Evolutionary conservation across 1,139 yeast genomes (phyloP).

Genomic region (Torulaspora globosa): DNA sequence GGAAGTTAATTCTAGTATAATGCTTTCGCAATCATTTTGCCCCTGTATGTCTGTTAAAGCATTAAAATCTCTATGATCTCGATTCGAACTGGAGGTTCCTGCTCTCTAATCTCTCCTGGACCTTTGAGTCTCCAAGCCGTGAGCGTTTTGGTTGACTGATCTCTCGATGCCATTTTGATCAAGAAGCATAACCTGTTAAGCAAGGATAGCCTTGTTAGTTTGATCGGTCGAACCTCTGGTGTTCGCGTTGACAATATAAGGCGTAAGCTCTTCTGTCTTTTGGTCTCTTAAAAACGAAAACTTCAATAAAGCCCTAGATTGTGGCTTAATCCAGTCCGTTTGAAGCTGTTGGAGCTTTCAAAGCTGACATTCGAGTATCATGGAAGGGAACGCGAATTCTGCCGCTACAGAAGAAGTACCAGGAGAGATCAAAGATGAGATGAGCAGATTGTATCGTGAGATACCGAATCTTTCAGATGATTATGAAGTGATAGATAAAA

Average conservation of each 20-base stretch:
- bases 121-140: too few species aligned
- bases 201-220: not conserved
- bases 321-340: not conserved
- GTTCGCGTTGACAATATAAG: conserved; percentile 1
- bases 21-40: too few species aligned
- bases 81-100: too few species aligned
- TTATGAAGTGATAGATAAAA: conserved; percentile 71
- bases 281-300: not conserved
- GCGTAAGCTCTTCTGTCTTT: not conserved
- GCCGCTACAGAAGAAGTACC: conserved; percentile 29
- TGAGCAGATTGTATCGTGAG: conserved; percentile 55
- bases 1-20: too few species aligned
- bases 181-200: too few species aligned
- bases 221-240: not conserved
- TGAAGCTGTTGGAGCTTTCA: not conserved
- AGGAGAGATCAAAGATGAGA: conserved; percentile 58
- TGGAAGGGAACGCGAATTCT: not conserved
- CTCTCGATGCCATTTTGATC: too few species aligned
- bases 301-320: not conserved
- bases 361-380: not conserved
- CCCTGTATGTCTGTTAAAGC: too few species aligned
- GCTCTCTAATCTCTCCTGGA: too few species aligned
- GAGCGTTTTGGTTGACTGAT: too few species aligned
- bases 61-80: too few species aligned
- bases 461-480: conserved; percentile 59